Base-by-base conservation (phyloP, 2,329 filamentous ascomycete species). In the Capronia americana region DNA sequence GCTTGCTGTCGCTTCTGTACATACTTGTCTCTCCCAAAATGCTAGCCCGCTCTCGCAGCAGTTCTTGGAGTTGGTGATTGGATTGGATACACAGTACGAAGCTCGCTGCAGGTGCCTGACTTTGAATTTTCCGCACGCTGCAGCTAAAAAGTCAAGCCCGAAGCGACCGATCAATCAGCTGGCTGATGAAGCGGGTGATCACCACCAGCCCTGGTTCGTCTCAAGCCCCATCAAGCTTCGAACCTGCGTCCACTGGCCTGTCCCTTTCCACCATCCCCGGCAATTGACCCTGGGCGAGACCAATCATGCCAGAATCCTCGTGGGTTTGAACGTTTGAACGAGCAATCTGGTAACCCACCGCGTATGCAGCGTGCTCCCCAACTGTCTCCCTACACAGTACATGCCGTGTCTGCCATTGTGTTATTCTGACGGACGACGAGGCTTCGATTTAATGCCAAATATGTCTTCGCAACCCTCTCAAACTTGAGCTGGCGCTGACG, bases 161-260 rank as follows among this genome's bases (percentile, higher is more conserved):
- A 20, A 32, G 24, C 20, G 20, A 32, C 46, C 41, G 46, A 24
- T 53, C 44, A 53, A 53, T 61, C 58, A 53, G 5, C 24, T 55
- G 48, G 17, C 28, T 17, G 26, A 30, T 20, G 14, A 48, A 17
- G 32, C 46, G 58, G 46, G 17, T 61, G 58, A 61, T 61, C 58
- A 51, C 24, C 58, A 23, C 23, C 26, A 14, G 46, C 23, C 24
- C 46, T 53, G 58, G 57, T 50, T 59, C 24, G 57, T 50, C 57
- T 59, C 57, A 41, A 34, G 46, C 24, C 14, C 14, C 57, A 12
- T 50, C 41, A n/a, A 59, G 38, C 57, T 59, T 51, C 48, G 20
- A 26, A 23, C 23, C 20, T 23, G 11, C 20, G 20, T 23, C 24
- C 48, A 26, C 48, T n/a, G 20, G 48, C 48, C n/a, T 26, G 30